Evolutionary conservation across 2,329 filamentous ascomycete species (phyloP), one percentile per base, ranked within the genome.

Genomic region (Phoma sp.): DNA sequence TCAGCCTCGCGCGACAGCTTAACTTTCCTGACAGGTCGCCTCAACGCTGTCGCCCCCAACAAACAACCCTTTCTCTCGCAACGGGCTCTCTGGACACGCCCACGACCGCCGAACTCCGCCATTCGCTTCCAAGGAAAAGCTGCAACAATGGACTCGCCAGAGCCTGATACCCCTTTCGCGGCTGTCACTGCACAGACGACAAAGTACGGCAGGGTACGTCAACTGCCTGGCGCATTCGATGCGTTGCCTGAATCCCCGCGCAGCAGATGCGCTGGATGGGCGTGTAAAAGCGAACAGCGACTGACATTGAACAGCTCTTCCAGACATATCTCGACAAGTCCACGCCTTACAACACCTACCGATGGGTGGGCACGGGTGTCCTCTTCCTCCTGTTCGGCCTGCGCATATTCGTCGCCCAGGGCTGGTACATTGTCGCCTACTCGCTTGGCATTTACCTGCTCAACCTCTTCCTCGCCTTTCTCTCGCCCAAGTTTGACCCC

Each of bases 361-460:
- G 95, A 83, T 99, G 95, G 95, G 74, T 89, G 59, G 88, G 88
- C 75, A 96, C 94, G n/a, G 90, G 78, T 46, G 81, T 85, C 36
- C 82, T 89, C 51, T 86, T 98, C 56, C 52, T 91, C 60, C 60
- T 92, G 67, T 99, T 99, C 82, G 94, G 92, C 75, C 75, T 95
- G 64, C 88, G 95, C 74, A 96, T 99, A 76, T 82, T 99, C 63
- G 62, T 96, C 45, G 92, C 92, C 56, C 92, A 98, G 81, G 95
- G 95, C 78, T 99, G 95, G 95, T 99, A 99, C 76, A 98, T 99
- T 65, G 92, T 99, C 70, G 94, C 93, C 66, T 99, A 99, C 78
- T 95, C 94, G 33, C 88, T 99, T 51, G 95, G 94, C 67, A 99
- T 99, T 79, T 99, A 99, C 82, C 90, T 99, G 43, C 88, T 99